Evolutionary conservation across 345 rosid species (phyloP).

Genomic region (Kernera saxatilis): DNA sequence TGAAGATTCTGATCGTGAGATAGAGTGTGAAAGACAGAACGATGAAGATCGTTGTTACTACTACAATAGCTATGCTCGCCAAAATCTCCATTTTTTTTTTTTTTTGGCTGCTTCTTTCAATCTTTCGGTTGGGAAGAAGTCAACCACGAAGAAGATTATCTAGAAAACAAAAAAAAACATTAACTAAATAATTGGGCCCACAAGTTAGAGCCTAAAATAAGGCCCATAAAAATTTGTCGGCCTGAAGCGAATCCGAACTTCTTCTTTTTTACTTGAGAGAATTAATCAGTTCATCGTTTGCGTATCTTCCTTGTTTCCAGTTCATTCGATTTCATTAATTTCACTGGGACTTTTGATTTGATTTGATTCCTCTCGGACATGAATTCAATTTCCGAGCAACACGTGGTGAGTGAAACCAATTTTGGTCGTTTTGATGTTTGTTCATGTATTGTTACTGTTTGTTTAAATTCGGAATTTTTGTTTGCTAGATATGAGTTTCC

Average conservation of each 20-base stretch:
- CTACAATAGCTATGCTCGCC: slow-evolving; percentile 12
- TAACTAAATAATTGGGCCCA: neutral
- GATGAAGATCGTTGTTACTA: slow-evolving; percentile 18
- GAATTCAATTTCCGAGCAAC: neutral
- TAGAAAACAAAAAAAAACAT: too few relatives aligned
- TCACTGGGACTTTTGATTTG: neutral
- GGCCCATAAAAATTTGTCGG: too few relatives aligned
- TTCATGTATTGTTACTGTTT: slow-evolving; percentile 53
- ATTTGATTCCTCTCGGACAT: slow-evolving; percentile 12
- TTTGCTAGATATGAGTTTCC: slow-evolving; percentile 51
- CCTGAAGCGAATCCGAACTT: neutral
- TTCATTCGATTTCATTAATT: neutral
- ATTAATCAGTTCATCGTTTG: neutral
- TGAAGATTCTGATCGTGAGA: slow-evolving; percentile 29
- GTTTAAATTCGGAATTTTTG: slow-evolving; percentile 35
- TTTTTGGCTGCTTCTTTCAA: neutral
- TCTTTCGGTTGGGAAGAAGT: neutral
- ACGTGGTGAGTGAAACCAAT: slow-evolving; percentile 13
- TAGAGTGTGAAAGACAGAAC: slow-evolving; percentile 16
- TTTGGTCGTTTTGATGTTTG: neutral
- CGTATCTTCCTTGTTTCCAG: neutral
- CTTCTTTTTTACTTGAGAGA: neutral
- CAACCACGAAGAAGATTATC: neutral
- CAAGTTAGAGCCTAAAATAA: too few relatives aligned
- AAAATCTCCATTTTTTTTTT: slow-evolving; percentile 21